Percentiles rank a stretch among this genome's conserved stretches.
phyloP scores from a whole-genome alignment of 2,329 filamentous ascomycete species.

The Neonectria hederae region DNA sequence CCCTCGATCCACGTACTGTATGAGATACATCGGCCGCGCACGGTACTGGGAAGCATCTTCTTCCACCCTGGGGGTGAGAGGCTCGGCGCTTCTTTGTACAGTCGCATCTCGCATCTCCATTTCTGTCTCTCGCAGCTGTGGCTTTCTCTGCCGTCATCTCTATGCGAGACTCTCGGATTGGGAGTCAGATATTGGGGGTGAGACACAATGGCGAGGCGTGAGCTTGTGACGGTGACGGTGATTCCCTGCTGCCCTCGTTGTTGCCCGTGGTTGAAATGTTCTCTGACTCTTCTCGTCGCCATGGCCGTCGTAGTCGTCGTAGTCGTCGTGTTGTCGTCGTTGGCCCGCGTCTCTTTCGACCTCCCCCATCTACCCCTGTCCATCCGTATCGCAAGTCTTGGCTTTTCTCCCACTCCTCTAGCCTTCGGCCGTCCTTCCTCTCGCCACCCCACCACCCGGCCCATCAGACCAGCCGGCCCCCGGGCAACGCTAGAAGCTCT shows the following conservation, averaged over 20 bases:
- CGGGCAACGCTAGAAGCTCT: constrained; percentile 20
- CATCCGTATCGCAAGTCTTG: constrained; percentile 36
- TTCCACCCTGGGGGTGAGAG: constrained; percentile 10
- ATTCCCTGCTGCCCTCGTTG: background rate
- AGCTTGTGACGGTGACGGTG: background rate
- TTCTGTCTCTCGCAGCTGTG: background rate
- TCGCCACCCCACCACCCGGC: constrained; percentile 6
- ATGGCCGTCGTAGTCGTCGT: constrained; percentile 19
- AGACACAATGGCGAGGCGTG: constrained; percentile 6
- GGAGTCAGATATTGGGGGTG: background rate
- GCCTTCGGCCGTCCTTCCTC: background rate
- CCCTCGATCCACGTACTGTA: constrained; percentile 4
- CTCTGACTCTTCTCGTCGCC: constrained; percentile 5
- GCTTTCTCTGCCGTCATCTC: background rate
- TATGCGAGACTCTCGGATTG: constrained; percentile 1
- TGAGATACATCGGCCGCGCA: background rate
- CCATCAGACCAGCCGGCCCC: constrained; percentile 14
- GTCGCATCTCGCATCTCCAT: background rate
- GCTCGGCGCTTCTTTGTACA: background rate
- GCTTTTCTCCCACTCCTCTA: constrained; percentile 10
- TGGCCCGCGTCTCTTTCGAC: constrained; percentile 19
- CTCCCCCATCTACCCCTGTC: constrained; percentile 38
- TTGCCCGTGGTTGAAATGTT: background rate
- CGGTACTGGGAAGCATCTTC: background rate
- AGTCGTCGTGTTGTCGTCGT: constrained; percentile 22